Conservation (phyloP, 805 yeast species). For the Cyberlindnera xishuangbannaensis region DNA sequence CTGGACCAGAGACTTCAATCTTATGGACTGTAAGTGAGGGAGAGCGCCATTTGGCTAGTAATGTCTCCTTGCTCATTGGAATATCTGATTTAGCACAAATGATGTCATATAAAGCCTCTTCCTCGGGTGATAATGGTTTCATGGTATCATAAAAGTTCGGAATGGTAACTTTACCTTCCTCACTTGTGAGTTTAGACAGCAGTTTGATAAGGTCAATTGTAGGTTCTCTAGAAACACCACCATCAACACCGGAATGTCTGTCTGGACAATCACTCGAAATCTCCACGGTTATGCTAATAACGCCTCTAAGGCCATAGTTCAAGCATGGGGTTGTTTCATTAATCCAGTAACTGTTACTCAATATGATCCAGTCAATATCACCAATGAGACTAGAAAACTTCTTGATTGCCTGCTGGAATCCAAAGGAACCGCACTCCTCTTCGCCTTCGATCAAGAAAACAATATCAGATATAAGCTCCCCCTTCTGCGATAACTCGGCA, state of each 20-base stretch:
- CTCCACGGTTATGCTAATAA: conserved; percentile 70
- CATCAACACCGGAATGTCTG: conserved; percentile 94
- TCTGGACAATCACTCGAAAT: conserved; percentile 75
- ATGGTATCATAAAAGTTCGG: conserved; percentile 74
- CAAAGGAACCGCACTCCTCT: conserved; percentile 89
- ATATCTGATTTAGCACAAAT: conserved; percentile 39
- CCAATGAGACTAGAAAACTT: conserved; percentile 52
- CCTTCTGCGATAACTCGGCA: conserved; percentile 54
- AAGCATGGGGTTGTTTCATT: conserved; percentile 86
- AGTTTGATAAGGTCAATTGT: conserved; percentile 77
- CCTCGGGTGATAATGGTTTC: conserved; percentile 49
- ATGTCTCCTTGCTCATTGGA: conserved; percentile 35
- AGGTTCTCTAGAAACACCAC: conserved; percentile 87
- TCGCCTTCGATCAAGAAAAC: conserved; percentile 89
- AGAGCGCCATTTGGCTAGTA: conserved; percentile 79
- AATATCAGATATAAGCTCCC: conserved; percentile 60
- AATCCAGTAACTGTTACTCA: conserved; percentile 92
- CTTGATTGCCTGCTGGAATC: conserved; percentile 66
- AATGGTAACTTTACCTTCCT: conserved; percentile 49
- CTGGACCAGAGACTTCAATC: conserved; percentile 83
- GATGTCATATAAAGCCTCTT: conserved; percentile 54
- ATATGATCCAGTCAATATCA: conserved; percentile 77
- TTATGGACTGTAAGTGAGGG: conserved; percentile 89
- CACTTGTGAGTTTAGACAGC: conserved; percentile 55
- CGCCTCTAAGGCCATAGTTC: conserved; percentile 92